These are phyloP conservation scores for Heracleum sosnowskyi DNA, from an alignment of 129 eudicot species.

Conservation along the genomic window DNA sequence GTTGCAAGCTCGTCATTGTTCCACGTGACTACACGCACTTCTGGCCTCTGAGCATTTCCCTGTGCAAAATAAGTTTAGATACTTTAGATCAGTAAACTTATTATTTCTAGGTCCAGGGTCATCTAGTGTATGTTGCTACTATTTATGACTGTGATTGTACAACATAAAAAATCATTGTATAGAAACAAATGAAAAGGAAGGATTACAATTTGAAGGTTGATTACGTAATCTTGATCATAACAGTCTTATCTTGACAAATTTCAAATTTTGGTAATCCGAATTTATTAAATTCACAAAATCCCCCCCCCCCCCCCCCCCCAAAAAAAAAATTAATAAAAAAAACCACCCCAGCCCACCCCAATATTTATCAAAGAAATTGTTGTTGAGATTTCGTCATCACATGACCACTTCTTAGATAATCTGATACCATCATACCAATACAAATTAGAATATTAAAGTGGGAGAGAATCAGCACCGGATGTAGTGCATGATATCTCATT, in stretches of 20 bases:
- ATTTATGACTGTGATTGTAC: background rate
- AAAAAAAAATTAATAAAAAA: background rate
- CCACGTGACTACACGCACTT: constrained; percentile 95
- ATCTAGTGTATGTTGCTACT: background rate
- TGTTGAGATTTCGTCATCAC: background rate
- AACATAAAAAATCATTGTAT: background rate
- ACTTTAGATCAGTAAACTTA: background rate
- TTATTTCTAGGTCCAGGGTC: background rate
- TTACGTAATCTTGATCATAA: background rate
- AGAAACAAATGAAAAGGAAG: background rate
- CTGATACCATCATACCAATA: background rate
- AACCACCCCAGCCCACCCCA: background rate
- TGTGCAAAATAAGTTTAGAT: constrained; percentile 25
- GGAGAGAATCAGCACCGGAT: background rate
- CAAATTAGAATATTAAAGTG: background rate
- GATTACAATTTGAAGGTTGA: background rate
- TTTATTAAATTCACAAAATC: background rate
- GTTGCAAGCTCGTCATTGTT: constrained; percentile 95
- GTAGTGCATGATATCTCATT: background rate
- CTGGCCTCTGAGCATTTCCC: constrained; percentile 99
- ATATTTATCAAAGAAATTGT: background rate
- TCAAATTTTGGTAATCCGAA: no score
- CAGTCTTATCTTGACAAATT: background rate
- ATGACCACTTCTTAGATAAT: background rate
- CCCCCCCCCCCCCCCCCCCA: background rate